Percentiles rank a stretch among this genome's conserved stretches.
Conservation (phyloP, 2,329 filamentous ascomycete genomes). For the Trichocomaceae sp. region DNA sequence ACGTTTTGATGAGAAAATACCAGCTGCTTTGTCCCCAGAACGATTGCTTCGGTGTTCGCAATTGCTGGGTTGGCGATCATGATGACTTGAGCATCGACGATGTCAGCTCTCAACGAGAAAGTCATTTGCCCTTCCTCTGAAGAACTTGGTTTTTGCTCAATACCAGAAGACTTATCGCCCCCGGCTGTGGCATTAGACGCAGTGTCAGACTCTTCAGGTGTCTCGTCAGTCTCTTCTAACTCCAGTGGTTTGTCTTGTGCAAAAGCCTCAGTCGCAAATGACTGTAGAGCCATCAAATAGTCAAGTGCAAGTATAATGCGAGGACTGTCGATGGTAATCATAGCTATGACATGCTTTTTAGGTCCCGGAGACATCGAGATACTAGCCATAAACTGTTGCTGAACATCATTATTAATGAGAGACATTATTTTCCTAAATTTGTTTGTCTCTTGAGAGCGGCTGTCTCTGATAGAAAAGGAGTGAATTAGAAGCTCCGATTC, state of each 20-base stretch:
- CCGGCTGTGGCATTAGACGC: conserved; percentile 26
- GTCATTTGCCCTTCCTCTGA: conserved; percentile 52
- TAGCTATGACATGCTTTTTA: conserved; percentile 75
- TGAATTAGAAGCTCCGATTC: conserved; percentile 91
- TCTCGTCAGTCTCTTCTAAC: conserved; percentile 29
- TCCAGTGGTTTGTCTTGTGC: conserved; percentile 46
- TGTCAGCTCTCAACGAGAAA: conserved; percentile 81
- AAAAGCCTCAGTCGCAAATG: conserved; percentile 68
- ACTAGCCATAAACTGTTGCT: conserved; percentile 96
- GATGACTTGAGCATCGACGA: conserved; percentile 94
- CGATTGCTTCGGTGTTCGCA: conserved; percentile 87
- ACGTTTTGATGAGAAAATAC: conserved; percentile 90
- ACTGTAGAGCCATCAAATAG: conserved; percentile 84
- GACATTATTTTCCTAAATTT: conserved; percentile 99
- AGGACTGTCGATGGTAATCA: conserved; percentile 91
- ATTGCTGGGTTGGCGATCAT: conserved; percentile 91
- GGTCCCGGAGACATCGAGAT: conserved; percentile 82
- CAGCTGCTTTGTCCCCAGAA: conserved; percentile 88
- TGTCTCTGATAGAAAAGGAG: conserved; percentile 92
- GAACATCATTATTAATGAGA: conserved; percentile 83
- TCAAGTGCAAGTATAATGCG: conserved; percentile 92
- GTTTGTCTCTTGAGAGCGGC: conserved; percentile 78
- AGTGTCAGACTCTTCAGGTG: conserved; percentile 31
- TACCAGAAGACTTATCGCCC: conserved; percentile 20
- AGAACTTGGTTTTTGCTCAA: conserved; percentile 25